A percentile compares a stretch with the other conserved stretches of the same genome.
These are phyloP conservation scores for Penicillium psychrosexuale DNA, from an alignment of 2,329 filamentous ascomycete species.

Conservation along the genomic window DNA sequence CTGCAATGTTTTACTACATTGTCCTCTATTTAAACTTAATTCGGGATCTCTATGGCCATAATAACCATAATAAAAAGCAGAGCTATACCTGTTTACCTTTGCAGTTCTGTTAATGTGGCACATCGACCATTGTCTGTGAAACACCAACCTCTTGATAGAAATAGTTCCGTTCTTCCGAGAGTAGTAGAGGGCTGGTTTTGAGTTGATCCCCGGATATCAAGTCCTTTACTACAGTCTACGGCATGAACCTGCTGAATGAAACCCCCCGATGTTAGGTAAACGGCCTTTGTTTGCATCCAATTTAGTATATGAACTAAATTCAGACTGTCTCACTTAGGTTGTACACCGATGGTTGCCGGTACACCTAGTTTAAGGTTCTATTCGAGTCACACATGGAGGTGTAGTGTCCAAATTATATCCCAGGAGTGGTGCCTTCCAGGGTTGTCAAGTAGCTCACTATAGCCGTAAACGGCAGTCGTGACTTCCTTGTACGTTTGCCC, in stretches of 20 bases:
- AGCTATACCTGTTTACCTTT: neutral
- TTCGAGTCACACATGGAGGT: neutral
- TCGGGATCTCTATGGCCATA: neutral
- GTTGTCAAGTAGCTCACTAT: neutral
- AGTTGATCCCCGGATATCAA: neutral
- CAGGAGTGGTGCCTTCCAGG: neutral
- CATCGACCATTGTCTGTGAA: neutral
- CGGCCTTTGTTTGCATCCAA: neutral
- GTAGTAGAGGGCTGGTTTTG: neutral
- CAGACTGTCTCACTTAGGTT: slow-evolving; percentile 2
- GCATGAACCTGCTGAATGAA: neutral
- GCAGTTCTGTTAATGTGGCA: neutral
- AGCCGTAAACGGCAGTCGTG: neutral
- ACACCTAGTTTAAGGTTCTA: slow-evolving; percentile 2
- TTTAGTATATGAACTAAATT: neutral
- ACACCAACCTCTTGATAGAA: neutral
- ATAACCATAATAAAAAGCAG: neutral
- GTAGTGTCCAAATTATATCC: neutral
- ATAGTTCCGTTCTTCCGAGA: neutral
- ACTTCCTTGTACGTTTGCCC: slow-evolving; percentile 1
- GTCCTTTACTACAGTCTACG: neutral
- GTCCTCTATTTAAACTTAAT: slow-evolving; percentile 1
- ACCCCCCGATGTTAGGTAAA: neutral
- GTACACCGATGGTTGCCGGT: neutral
- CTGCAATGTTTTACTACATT: neutral